Percentiles rank a stretch among this genome's conserved stretches.
Evolutionary conservation across 805 yeast genomes (phyloP).

Genomic region (Blastobotrys chiropterorum): DNA sequence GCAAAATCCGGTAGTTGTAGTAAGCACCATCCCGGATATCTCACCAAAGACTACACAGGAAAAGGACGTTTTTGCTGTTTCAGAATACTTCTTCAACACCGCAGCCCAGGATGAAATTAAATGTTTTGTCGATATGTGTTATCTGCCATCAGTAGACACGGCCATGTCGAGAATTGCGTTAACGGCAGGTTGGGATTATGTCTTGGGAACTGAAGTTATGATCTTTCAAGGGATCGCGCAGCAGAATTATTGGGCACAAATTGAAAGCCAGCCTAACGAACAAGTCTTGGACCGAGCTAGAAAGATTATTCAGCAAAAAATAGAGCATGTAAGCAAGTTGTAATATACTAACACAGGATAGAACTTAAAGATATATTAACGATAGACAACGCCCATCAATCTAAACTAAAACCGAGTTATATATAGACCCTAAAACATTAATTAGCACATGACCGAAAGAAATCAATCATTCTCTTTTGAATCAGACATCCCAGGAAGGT

Average conservation of each 20-base stretch:
- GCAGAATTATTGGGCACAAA: not conserved
- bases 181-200: not conserved
- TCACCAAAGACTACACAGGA: not conserved
- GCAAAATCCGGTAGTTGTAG: not conserved
- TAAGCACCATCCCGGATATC: not conserved
- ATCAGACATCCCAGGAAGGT: constrained; percentile 41
- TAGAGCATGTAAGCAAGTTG: not conserved
- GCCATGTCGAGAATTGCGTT: not conserved
- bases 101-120: not conserved
- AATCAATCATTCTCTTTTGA: constrained; percentile 1
- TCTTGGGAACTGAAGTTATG: not conserved
- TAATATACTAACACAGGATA: not conserved
- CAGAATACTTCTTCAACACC: not conserved
- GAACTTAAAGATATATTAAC: constrained; percentile 1
- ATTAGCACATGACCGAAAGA: not conserved
- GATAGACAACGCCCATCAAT: not conserved
- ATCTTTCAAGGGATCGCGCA: not conserved
- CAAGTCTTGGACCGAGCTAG: not conserved
- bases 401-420: not conserved
- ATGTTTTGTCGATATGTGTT: not conserved
- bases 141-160: not conserved
- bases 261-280: not conserved
- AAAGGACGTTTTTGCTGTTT: not conserved
- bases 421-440: not conserved
- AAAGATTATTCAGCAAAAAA: not conserved